phyloP scores from a whole-genome alignment of 441 rosid species.

The Melastoma candidum region DNA sequence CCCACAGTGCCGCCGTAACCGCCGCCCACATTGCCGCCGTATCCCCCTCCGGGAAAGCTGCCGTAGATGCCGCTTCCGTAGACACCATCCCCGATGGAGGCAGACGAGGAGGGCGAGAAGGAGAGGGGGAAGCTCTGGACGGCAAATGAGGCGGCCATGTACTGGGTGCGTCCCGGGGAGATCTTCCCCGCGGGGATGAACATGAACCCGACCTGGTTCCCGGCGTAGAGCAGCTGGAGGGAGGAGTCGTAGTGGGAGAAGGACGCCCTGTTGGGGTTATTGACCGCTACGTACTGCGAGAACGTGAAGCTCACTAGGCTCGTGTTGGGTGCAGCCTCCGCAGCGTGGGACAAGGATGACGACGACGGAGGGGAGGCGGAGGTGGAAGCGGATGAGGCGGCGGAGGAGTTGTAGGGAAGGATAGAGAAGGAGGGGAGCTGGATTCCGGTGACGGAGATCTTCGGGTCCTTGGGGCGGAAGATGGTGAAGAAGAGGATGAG shows the following conservation, averaged over 20 bases:
- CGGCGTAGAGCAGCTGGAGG: slow-evolving; percentile 76
- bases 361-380: too few species aligned
- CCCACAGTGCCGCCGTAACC: slow-evolving; percentile 13
- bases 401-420: neutral
- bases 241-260: slow-evolving; percentile 88
- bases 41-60: slow-evolving; percentile 13
- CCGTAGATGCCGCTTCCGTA: neutral
- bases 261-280: slow-evolving; percentile 69
- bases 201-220: slow-evolving; percentile 85
- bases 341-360: too few species aligned
- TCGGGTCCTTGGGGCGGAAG: slow-evolving; percentile 80
- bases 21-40: slow-evolving; percentile 10
- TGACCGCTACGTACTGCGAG: slow-evolving; percentile 75
- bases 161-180: slow-evolving; percentile 63
- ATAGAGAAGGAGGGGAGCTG: slow-evolving; percentile 88
- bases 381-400: too few species aligned
- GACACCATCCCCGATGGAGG: slow-evolving; percentile 20
- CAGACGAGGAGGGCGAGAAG: slow-evolving; percentile 5
- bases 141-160: slow-evolving; percentile 81
- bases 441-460: slow-evolving; percentile 71
- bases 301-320: slow-evolving; percentile 67
- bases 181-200: slow-evolving; percentile 90
- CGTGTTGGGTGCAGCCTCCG: slow-evolving; percentile 34
- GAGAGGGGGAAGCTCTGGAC: slow-evolving; percentile 63
- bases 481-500: slow-evolving; percentile 82